Evolutionary conservation across 2,329 filamentous ascomycete genomes (phyloP), one percentile per base, ranked within the genome.

Genomic region (Aspergillus sp.): DNA sequence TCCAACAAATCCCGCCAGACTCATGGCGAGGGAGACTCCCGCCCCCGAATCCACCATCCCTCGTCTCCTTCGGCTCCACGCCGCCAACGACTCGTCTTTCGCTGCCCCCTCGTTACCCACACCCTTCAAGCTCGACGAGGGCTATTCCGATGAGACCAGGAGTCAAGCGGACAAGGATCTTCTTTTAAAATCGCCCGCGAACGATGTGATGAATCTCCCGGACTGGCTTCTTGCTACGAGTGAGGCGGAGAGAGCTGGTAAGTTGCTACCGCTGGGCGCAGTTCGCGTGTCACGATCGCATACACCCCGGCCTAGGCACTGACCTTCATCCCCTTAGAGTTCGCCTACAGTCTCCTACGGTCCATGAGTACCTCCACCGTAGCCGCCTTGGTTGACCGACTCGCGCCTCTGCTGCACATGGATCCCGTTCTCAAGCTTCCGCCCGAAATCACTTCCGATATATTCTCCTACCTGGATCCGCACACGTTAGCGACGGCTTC

Each of bases 401-500:
- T 96, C 18, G 90, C 88, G 63, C 91, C 92, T 4, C 84, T 93
- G 55, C 87, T 98, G 2, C 93, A 97, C 75, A 94, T 97, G 77
- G 91, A 99, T 77, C 96, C 96, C 56, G 87, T 96, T 47, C 81
- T 86, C 64, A 87, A 91, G 69, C 85, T 99, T 0, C 95, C 95
- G 0, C 87, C 91, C 26, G 95, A 99, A 74, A 90, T 99, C 68
- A 96, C 92, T 61, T 87, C 95, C 49, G 90, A 96, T 70, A 89
- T 98, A 49, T 88, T 99, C 49, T 88, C 90, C 16, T 95, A 92
- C 71, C 87, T 99, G 53, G 90, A 93, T 56, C 90, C 92, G 0
- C 75, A 87, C 29, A 95, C 92, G 0, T 82, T 99, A 45, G 82
- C 98, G 58, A 87, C 85, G 53, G 90, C 93, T 2, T 91, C 92